These are phyloP conservation scores for Tieghemostelium lacteum DNA, from an alignment of 78 protist genomes.

Conservation along the genomic window DNA sequence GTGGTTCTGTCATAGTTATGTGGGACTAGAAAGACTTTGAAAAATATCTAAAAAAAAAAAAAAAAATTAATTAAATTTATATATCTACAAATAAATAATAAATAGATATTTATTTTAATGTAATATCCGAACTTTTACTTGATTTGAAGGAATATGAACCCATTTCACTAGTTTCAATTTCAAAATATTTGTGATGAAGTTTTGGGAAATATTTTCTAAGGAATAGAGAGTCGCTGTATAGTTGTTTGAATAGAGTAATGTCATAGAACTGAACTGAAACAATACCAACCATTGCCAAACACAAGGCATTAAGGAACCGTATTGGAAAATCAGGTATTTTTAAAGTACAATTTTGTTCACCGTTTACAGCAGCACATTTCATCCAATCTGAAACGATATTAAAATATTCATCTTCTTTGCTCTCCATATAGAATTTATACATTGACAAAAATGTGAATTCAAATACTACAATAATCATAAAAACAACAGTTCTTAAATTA, in stretches of 20 bases:
- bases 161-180: too few relatives aligned
- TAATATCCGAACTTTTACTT: too few relatives aligned
- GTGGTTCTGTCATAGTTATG: slow-evolving; percentile 34
- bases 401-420: background rate
- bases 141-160: too few relatives aligned
- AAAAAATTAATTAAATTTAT: too few relatives aligned
- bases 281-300: slow-evolving; percentile 10
- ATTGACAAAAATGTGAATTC: slow-evolving; percentile 15
- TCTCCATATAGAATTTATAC: slow-evolving; percentile 13
- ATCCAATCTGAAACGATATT: slow-evolving; percentile 5
- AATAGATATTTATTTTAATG: too few relatives aligned
- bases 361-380: background rate
- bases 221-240: too few relatives aligned
- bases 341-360: slow-evolving; percentile 19
- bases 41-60: background rate
- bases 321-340: slow-evolving; percentile 18
- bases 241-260: too few relatives aligned
- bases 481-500: slow-evolving; percentile 2
- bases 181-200: too few relatives aligned
- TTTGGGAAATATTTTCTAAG: too few relatives aligned
- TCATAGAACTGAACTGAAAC: too few relatives aligned
- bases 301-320: background rate
- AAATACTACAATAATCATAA: slow-evolving; percentile 18
- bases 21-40: background rate
- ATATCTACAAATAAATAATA: too few relatives aligned